Base-by-base conservation (phyloP, 2,329 filamentous ascomycete genomes). In the Simplicillium sp. region DNA sequence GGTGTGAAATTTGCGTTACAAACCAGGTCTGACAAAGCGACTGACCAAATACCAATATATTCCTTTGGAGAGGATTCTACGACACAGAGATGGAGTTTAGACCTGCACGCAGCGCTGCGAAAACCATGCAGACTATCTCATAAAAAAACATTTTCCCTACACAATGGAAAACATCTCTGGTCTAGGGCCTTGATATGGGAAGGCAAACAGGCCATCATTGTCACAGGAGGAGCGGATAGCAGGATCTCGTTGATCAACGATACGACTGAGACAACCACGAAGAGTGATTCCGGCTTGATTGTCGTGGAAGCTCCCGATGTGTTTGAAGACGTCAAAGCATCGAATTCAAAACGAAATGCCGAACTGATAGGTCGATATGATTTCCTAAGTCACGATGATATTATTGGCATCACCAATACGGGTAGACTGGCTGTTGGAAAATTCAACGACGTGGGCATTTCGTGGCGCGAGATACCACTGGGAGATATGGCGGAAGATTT, bases 101-200 rank as follows among this genome's bases (percentile, higher is more conserved):
- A 50, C 43, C 29, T 41, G 8, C 34, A 17, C 4, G 15, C 38
- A 1, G 39, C 34, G 13, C 35, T 28, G n/a, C 5, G 44, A 29
- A 25, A 39, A 29, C 38, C 36, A 2, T 50, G 48, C 1, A 59
- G 49, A 6, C 56, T 87, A 34, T 59, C 59, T 11, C 73, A 84
- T 38, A 54, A 70, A 2, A 65, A 70, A 2, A 77, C 72, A 7
- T 73, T 77, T 38, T 68, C 74, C 3, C 75, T 79, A 44, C 89
- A 97, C 55, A 71, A 68, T 29, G 92, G 92, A 7, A 98, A 96
- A 60, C 88, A 96, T 55, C 80, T 97, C 7, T 97, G 90, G 89
- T 81, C 88, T 0, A 70, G 80, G 31, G 77, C 75, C 11, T 45
- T 72, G 7, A 49, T 58, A 3, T 42, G 42, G 20, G 44, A 48